Evolutionary conservation across 2,329 filamentous ascomycete genomes (phyloP).

Genomic region (Knoxdaviesia capensis): DNA sequence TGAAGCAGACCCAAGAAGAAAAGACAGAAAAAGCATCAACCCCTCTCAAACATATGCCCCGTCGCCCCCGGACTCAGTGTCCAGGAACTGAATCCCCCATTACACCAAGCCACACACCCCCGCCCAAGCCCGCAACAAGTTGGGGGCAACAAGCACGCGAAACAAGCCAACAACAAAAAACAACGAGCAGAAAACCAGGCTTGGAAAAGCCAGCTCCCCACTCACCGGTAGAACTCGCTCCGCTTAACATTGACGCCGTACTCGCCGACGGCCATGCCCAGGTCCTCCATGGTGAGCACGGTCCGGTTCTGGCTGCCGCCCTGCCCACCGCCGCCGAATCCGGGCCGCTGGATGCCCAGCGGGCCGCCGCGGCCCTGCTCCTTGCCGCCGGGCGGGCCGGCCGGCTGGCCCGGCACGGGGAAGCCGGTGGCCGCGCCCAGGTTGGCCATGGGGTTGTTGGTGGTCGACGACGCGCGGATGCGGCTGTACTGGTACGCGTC

Average conservation of each 20-base stretch:
- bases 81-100: no score
- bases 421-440: slow-evolving; percentile 58
- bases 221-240: slow-evolving; percentile 80
- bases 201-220: background rate
- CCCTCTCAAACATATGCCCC: no score
- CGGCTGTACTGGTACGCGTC: slow-evolving; percentile 96
- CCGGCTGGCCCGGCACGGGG: slow-evolving; percentile 38
- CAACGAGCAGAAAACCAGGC: slow-evolving; percentile 4
- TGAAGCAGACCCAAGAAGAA: no score
- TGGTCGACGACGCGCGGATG: slow-evolving; percentile 79
- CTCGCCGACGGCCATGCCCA: slow-evolving; percentile 94
- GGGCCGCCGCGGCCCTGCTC: slow-evolving; percentile 37
- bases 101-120: background rate
- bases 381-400: slow-evolving; percentile 31
- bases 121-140: background rate
- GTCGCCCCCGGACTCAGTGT: no score
- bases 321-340: slow-evolving; percentile 73
- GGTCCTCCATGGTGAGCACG: slow-evolving; percentile 93
- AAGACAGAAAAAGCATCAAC: no score
- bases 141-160: background rate
- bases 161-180: background rate
- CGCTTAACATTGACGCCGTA: slow-evolving; percentile 96
- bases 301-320: slow-evolving; percentile 79
- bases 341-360: slow-evolving; percentile 55
- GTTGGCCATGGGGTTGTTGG: slow-evolving; percentile 76